Base-by-base conservation (phyloP, 805 yeast genomes). In the Teunomyces gatunensis region DNA sequence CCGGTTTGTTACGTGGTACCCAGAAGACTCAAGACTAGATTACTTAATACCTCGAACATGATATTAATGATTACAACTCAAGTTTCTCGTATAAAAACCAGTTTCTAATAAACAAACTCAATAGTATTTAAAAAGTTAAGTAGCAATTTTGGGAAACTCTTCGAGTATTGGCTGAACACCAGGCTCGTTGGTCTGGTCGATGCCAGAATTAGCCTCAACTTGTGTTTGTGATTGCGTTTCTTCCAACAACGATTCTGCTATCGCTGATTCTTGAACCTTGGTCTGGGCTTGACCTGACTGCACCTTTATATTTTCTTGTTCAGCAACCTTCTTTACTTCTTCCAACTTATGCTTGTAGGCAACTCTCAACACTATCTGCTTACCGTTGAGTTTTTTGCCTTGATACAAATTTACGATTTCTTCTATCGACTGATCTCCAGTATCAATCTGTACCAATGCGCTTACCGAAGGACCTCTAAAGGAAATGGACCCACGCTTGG, bases 1-100 rank as follows among this genome's bases (percentile, higher is more conserved):
- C 98, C 71, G 99, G 99, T 92, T 87, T 91, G 78, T 86, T 91
- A 79, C 90, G 98, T 82, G 98, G 98, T 90, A 89, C 98, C 73
- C 97, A 91, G 83, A 90, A 89, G 84, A 83, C 76, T 60, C 67
- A 65, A 55, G 75, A 71, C 56, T 71, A 69, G 40, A 37, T 85
- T 92, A 98, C 82, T 89, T 94, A 79, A 90, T 36, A 36, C 40
- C 40, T 36, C 40, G 40, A 36, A 36, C 40, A 36, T 36, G 40
- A 36, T 36, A 36, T 36, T 36, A 36, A 36, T 36, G 40, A 36
- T 20, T 20, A 21, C 40, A 36, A 36, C 40, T 36, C 40, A 36
- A 36, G 40, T 36, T 36, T 36, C 25, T 36, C 40, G 40, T 36
- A 36, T 36, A 36, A 21, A 36, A 36, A 36, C 28, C 40, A 20